These are phyloP conservation scores for Ascochyta rabiei DNA, from an alignment of 2,329 filamentous ascomycete genomes.

Conservation along the genomic window DNA sequence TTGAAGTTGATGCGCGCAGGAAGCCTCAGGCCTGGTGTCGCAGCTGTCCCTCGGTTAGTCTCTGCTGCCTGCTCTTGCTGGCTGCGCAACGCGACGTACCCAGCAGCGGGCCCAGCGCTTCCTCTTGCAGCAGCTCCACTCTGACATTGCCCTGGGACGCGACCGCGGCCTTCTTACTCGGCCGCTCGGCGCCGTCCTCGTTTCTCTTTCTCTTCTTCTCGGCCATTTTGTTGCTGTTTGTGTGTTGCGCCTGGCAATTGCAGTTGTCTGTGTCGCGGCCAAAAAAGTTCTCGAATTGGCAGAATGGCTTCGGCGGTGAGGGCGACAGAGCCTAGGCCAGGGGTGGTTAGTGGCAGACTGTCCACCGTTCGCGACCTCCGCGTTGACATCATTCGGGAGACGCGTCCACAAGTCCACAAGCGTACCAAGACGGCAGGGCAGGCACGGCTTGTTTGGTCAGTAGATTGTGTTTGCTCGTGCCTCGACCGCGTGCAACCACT, in stretches of 20 bases:
- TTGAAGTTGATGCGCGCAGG: slow-evolving; percentile 55
- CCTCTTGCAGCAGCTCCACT: slow-evolving; percentile 54
- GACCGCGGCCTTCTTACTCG: slow-evolving; percentile 55
- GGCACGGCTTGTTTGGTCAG: background rate
- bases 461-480: background rate
- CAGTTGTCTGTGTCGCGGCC: slow-evolving; percentile 15
- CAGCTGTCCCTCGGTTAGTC: slow-evolving; percentile 34
- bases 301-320: slow-evolving; percentile 7
- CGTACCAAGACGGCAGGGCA: background rate
- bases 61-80: background rate
- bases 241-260: slow-evolving; percentile 7
- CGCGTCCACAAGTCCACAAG: too few species aligned
- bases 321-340: background rate
- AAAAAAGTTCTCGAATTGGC: slow-evolving; percentile 37
- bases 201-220: slow-evolving; percentile 50
- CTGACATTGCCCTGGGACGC: slow-evolving; percentile 48
- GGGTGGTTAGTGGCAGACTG: background rate
- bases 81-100: slow-evolving; percentile 42
- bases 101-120: slow-evolving; percentile 56
- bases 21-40: slow-evolving; percentile 52
- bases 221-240: slow-evolving; percentile 33
- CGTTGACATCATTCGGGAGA: slow-evolving; percentile 10
- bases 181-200: slow-evolving; percentile 34
- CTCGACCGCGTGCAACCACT: background rate
- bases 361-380: slow-evolving; percentile 4